phyloP scores from a whole-genome alignment of 2,329 filamentous ascomycete species.

The Aspergillus neotritici region DNA sequence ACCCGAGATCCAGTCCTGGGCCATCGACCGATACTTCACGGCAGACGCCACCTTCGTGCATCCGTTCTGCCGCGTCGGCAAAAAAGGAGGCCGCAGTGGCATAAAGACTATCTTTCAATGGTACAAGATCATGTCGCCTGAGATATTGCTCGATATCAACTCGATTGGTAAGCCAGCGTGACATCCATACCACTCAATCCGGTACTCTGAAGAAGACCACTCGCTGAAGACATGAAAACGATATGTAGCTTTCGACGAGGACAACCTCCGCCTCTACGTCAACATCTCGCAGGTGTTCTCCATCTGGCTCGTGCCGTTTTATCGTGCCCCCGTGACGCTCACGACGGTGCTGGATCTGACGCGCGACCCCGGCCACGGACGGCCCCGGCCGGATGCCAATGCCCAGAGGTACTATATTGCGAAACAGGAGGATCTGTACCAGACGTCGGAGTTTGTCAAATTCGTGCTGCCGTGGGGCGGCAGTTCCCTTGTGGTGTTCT shows the following conservation, averaged over 20 bases:
- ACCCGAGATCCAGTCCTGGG: conserved; percentile 58
- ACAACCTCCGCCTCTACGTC: conserved; percentile 64
- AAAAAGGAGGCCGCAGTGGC: conserved; percentile 59
- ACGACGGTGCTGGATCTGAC: conserved; percentile 62
- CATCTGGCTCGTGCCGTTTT: conserved; percentile 71
- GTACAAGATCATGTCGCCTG: conserved; percentile 78
- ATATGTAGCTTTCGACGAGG: conserved; percentile 61
- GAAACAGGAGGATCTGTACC: conserved; percentile 76
- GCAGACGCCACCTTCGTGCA: conserved; percentile 68
- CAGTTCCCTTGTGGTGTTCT: conserved; percentile 51
- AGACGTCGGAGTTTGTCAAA: conserved; percentile 67
- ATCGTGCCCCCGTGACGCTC: conserved; percentile 61
- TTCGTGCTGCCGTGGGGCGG: conserved; percentile 62
- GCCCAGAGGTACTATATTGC: conserved; percentile 62
- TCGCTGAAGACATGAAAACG: conserved; percentile 3
- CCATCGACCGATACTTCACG: conserved; percentile 68
- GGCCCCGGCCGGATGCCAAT: conserved; percentile 12
- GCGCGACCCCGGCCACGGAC: conserved; percentile 34
- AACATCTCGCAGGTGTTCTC: conserved; percentile 69
- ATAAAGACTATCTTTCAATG: conserved; percentile 68
- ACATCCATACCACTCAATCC: background rate
- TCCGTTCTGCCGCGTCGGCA: conserved; percentile 66
- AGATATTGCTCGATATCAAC: conserved; percentile 63
- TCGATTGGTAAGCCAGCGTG: conserved; percentile 44
- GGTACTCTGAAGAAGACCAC: background rate